These are phyloP conservation scores for Irpex sp. DNA, from an alignment of 1,284 basidiomycete species.

Conservation along the genomic window DNA sequence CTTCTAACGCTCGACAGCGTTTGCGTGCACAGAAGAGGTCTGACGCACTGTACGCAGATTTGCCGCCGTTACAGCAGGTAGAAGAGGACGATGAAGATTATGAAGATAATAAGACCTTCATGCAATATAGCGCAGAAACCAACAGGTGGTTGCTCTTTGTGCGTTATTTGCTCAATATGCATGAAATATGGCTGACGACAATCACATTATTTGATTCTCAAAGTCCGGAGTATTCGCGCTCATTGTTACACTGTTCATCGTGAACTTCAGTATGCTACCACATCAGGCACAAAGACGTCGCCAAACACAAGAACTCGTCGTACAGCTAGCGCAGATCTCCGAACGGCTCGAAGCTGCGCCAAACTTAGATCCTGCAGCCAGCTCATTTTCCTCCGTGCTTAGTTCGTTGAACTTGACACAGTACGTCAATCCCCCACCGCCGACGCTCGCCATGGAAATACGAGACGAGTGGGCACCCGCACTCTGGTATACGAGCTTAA, in stretches of 20 bases:
- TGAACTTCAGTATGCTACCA: slow-evolving; percentile 2
- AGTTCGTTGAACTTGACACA: neutral
- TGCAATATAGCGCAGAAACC: slow-evolving; percentile 2
- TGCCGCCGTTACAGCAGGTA: slow-evolving; percentile 4
- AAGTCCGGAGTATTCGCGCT: slow-evolving; percentile 10
- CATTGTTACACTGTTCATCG: slow-evolving; percentile 9
- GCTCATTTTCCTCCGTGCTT: neutral
- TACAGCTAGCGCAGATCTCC: neutral
- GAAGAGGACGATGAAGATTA: slow-evolving; percentile 7
- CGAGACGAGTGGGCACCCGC: slow-evolving; percentile 10
- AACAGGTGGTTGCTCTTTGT: slow-evolving; percentile 13
- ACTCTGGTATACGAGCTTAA: slow-evolving; percentile 8
- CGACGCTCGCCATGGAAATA: neutral
- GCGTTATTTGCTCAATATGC: neutral
- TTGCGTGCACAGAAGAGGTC: neutral
- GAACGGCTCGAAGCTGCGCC: neutral
- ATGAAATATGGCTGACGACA: too few species aligned
- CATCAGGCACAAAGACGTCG: neutral
- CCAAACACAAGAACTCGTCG: neutral
- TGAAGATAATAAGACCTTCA: slow-evolving; percentile 5
- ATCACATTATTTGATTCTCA: too few species aligned
- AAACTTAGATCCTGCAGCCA: neutral
- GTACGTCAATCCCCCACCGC: neutral
- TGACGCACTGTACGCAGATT: neutral
- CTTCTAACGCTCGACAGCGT: neutral